Evolutionary conservation across 345 rosid genomes (phyloP), one percentile per base, ranked within the genome.

Genomic region (Erysimum cheiranthoides): DNA sequence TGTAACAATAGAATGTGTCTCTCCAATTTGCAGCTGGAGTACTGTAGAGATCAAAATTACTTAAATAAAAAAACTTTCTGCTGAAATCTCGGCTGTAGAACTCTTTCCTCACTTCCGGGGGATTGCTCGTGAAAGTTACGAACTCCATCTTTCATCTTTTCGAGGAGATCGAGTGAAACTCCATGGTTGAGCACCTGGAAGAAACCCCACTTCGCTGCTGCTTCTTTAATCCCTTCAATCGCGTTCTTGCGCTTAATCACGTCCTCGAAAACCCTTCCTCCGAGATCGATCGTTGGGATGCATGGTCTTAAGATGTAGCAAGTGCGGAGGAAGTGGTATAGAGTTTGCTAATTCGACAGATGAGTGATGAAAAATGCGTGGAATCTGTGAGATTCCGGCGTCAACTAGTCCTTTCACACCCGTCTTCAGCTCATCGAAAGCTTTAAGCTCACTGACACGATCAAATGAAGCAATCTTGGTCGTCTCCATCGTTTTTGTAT

Each of bases 371-470:
- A 82, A 82, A 3, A 79, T 75, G 5, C 68, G 69, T 47, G 85
- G 82, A 27, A 82, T 40, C 40, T 79, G 6, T 9, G 72, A 42
- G 8, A 72, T 12, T 35, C 80, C 82, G 4, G 78, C 31, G 62
- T 82, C 82, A 3, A 68, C 66, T 13, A 82, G 69, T 45, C 85
- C 85, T 50, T 82, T 75, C 5, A 82, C 85, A 12, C 80, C 82
- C 2, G 75, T 70, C 60, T 75, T 79, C 5, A 76, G 17, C 51
- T 79, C 78, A 30, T 82, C 85, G 47, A 82, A 82, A 17, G 82
- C 78, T 72, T 79, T 75, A 17, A 75, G 74, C 35, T 75, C 74
- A 21, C 46, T 60, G 4, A 3, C 4, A 60, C 79, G 73, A 60
- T 75, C 74, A 25, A 4, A 59, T 38, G 78, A 66, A 57, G 12